These are phyloP conservation scores for Colletotrichum sansevieriae DNA, from an alignment of 2,329 filamentous ascomycete genomes.

Conservation along the genomic window DNA sequence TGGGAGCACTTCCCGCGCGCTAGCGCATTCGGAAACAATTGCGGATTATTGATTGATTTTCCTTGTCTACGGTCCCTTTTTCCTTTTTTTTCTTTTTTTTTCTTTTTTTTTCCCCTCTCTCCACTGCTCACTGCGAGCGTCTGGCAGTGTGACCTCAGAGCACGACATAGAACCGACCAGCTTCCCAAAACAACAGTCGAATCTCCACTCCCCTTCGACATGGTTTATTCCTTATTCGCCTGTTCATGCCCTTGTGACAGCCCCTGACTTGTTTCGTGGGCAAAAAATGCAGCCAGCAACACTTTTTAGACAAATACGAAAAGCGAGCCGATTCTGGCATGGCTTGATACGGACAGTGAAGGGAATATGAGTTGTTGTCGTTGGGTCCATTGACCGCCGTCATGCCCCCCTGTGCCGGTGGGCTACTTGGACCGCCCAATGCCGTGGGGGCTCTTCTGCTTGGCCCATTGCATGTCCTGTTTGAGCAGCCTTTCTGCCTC, in stretches of 20 bases:
- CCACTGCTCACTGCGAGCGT: background rate
- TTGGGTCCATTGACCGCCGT: background rate
- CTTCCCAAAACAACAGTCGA: background rate
- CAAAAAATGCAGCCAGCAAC: conserved; percentile 17
- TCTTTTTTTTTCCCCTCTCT: no score
- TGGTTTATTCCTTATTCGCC: background rate
- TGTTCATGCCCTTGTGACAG: conserved; percentile 3
- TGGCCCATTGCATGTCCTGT: background rate
- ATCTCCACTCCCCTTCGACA: background rate
- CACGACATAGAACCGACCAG: conserved; percentile 2
- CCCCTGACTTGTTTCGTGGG: conserved; percentile 36
- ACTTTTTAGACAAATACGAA: conserved; percentile 36
- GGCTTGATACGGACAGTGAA: background rate
- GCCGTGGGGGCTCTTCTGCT: background rate
- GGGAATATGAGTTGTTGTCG: conserved; percentile 6
- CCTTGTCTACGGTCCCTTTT: no score
- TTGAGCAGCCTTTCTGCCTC: conserved; percentile 17
- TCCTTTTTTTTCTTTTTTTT: no score
- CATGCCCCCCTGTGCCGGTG: conserved; percentile 3
- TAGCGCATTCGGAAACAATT: conserved; percentile 36
- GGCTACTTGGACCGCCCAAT: background rate
- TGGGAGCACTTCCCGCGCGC: conserved; percentile 27
- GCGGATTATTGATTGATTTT: conserved; percentile 25
- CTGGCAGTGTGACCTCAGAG: conserved; percentile 5
- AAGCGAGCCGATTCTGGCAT: background rate